Base-by-base conservation (phyloP, 306 rosid genomes). In the Quercus dentata region DNA sequence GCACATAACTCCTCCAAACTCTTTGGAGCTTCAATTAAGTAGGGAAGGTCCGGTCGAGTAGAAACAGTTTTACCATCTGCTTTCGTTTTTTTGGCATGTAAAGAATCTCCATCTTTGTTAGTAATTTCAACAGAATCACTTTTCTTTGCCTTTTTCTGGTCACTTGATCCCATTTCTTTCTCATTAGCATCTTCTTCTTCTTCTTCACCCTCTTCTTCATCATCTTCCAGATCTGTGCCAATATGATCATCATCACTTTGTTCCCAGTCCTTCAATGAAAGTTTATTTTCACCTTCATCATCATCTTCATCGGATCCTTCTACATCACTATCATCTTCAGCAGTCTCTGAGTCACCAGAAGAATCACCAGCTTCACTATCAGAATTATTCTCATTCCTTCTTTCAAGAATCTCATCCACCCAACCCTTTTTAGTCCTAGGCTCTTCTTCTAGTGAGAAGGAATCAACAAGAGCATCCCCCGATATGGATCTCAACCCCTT, bases 401-500 rank as follows among this genome's bases (percentile, higher is more conserved):
- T 85, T 80, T 85, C 91, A 71, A 95, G 92, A 80, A 95, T 81
- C 84, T 87, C 85, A 79, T 91, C 94, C 74, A 95, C 87, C 96
- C 97, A 95, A 51, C 98, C 98, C 86, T 81, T 91, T 74, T 88
- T 93, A 79, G 82, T 33, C 65, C 74, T 38, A 10, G 83, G 80
- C 74, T 93, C 87, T 64, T 93, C 93, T 63, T 82, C 87, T 30
- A 88, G 84, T 17, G 85, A 77, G 83, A 92, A 92, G 79, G 98
- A 95, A 86, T 95, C 98, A 3, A 92, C 99, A 62, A 95, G 97
- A 84, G 91, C 99, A 80, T 95, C 99, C 69, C 99, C 99, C 19
- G 99, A 95, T 67, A 85, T 76, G 35, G 88, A 73, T 81, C 87
- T 89, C 61, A 64, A 89, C 83, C 81, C 87, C 85, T 75, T 85